Evolutionary conservation across 108 stramenopile genomes (phyloP), one percentile per base, ranked within the genome.

Genomic region (Pseudonitzschia multistriata): DNA sequence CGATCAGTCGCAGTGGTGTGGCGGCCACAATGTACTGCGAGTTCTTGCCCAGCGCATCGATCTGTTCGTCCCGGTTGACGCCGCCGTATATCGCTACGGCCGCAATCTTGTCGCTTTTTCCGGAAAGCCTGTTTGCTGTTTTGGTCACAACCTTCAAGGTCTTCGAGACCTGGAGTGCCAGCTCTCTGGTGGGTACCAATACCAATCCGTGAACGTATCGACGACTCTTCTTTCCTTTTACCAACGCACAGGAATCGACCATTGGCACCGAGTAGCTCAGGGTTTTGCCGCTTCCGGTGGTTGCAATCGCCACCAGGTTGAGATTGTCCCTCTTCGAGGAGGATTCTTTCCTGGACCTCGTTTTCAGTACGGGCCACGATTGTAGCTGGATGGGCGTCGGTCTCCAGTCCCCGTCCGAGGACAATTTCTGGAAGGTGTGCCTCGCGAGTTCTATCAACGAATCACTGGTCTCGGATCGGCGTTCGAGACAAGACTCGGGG

Each of bases 171-270:
- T 95, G 93, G 30, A 64, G 71, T 28, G 80, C 83, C 62, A 95
- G 69, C 67, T 95, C 93, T 63, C 91, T 64, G 21, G 93, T 95
- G 13, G 93, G 93, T n/a, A 88, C 90, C 28, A 95, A 60, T 11
- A 95, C 82, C 42, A 77, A 52, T 29, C 39, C 42, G 24, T 45
- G 42, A 8, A 69, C 37, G 21, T 56, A 49, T 22, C 33, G 15
- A 33, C 33, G 34, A 22, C 56, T 59, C 30, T 71, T 49, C 37
- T 61, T 27, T 21, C 75, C 62, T 45, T 52, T 42, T 13, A 55
- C 45, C 5, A 88, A 27, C 19, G 85, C 47, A 59, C 57, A 59
- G n/a, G 57, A 59, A 59, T 59, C 57, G 1, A 59, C 31, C 57
- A 59, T 59, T 5, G 91, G 88, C 13, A 88, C 37, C 8, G 56